These are phyloP conservation scores for Cladorrhinum samala DNA, from an alignment of 495 filamentous ascomycete genomes.

Conservation along the genomic window DNA sequence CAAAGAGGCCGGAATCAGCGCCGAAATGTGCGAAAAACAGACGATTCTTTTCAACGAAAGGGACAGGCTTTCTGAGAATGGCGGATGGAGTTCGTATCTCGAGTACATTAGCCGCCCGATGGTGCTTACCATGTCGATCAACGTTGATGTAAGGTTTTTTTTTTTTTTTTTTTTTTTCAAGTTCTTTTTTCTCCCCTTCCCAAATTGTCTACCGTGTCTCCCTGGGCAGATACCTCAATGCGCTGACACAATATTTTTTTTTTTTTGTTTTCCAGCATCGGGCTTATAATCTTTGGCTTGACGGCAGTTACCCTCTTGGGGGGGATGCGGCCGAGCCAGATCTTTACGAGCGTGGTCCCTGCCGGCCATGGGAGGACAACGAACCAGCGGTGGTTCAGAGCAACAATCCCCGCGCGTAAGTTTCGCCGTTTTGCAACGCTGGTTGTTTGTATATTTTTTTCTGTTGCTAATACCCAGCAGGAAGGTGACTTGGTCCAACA, in stretches of 20 bases:
- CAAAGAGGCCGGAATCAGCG: constrained; percentile 31
- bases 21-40: constrained; percentile 14
- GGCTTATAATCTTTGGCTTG: constrained; percentile 54
- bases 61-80: constrained; percentile 50
- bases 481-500: constrained; percentile 51
- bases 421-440: too few relatives aligned
- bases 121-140: constrained; percentile 66
- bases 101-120: constrained; percentile 48
- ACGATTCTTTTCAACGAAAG: constrained; percentile 35
- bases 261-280: too few relatives aligned
- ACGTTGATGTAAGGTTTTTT: constrained; percentile 57
- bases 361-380: constrained; percentile 41
- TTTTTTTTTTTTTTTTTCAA: constrained; percentile 39
- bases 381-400: constrained; percentile 1
- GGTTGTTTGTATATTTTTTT: constrained; percentile 22
- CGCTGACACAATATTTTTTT: too few relatives aligned
- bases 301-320: constrained; percentile 59
- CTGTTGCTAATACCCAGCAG: constrained; percentile 5
- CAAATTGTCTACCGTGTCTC: neutral
- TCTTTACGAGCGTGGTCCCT: constrained; percentile 1
- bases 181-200: constrained; percentile 37
- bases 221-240: neutral
- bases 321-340: constrained; percentile 13
- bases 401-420: constrained; percentile 24
- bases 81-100: constrained; percentile 52